phyloP scores from a whole-genome alignment of 257 asterid genomes.

The Misopates orontium region DNA sequence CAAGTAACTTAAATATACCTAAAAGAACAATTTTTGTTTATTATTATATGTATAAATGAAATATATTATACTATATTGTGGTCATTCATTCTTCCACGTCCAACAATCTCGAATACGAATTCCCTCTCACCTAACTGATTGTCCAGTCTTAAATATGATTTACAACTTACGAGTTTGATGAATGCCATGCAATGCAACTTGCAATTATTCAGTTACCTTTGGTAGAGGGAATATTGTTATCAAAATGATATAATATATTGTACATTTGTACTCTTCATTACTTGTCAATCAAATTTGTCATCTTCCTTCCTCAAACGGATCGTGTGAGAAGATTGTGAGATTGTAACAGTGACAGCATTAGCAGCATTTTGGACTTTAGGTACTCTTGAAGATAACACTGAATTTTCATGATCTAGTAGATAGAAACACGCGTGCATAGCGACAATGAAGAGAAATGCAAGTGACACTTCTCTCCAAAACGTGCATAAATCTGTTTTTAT shows the following conservation, averaged over 20 bases:
- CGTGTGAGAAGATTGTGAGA: slow-evolving; percentile 21
- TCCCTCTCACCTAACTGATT: slow-evolving; percentile 30
- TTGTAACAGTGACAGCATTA: slow-evolving; percentile 4
- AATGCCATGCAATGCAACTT: too few species aligned
- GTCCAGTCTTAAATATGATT: slow-evolving; percentile 31
- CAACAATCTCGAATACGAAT: slow-evolving; percentile 12
- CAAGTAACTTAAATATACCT: not conserved
- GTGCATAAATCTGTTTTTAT: not conserved
- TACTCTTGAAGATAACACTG: slow-evolving; percentile 5
- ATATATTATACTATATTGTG: not conserved
- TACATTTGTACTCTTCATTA: not conserved
- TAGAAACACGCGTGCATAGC: not conserved
- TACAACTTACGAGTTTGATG: too few species aligned
- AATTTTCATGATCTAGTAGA: slow-evolving; percentile 13
- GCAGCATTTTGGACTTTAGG: slow-evolving; percentile 23
- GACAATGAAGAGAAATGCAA: not conserved
- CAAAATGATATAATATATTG: not conserved
- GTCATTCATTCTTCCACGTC: not conserved
- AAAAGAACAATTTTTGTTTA: not conserved
- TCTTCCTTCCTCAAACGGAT: slow-evolving; percentile 12
- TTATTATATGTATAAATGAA: not conserved
- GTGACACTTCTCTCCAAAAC: not conserved
- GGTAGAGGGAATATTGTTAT: slow-evolving; percentile 33
- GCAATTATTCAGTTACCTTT: slow-evolving; percentile 28
- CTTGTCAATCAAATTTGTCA: slow-evolving; percentile 13